These are phyloP conservation scores for Phlebiopsis gigantea DNA, from an alignment of 768 basidiomycete species.

Conservation along the genomic window DNA sequence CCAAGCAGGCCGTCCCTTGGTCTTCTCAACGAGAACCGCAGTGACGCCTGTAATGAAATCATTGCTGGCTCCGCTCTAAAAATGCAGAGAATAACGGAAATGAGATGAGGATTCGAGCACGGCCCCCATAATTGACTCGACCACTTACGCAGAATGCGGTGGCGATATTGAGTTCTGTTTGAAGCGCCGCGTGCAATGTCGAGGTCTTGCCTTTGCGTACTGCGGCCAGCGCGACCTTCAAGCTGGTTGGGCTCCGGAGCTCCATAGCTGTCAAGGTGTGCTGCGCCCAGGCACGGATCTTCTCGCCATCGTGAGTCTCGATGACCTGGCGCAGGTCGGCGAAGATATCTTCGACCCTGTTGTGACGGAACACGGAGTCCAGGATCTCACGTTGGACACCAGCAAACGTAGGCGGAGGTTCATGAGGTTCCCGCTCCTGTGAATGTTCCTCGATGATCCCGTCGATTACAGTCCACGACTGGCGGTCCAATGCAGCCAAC, in stretches of 20 bases:
- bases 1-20: constrained; percentile 60
- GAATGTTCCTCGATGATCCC: constrained; percentile 61
- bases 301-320: constrained; percentile 32
- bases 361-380: constrained; percentile 70
- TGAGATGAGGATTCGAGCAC: constrained; percentile 1
- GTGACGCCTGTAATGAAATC: constrained; percentile 85
- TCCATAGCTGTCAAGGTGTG: constrained; percentile 59
- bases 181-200: constrained; percentile 59
- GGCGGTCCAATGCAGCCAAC: constrained; percentile 52
- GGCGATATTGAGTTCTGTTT: constrained; percentile 86
- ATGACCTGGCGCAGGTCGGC: constrained; percentile 43
- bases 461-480: constrained; percentile 49
- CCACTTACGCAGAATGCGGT: constrained; percentile 82
- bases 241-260: constrained; percentile 82
- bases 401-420: constrained; percentile 45
- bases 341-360: constrained; percentile 70
- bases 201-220: constrained; percentile 64
- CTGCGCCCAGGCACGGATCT: constrained; percentile 68
- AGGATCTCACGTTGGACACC: constrained; percentile 71
- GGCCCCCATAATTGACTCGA: not conserved
- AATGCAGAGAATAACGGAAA: constrained; percentile 8
- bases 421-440: constrained; percentile 53
- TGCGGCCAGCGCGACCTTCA: constrained; percentile 83
- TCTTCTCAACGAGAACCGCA: constrained; percentile 55
- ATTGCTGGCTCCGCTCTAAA: constrained; percentile 65